Evolutionary conservation across 148 eudicot genomes (phyloP).

Genomic region (Spergularia bocconei): DNA sequence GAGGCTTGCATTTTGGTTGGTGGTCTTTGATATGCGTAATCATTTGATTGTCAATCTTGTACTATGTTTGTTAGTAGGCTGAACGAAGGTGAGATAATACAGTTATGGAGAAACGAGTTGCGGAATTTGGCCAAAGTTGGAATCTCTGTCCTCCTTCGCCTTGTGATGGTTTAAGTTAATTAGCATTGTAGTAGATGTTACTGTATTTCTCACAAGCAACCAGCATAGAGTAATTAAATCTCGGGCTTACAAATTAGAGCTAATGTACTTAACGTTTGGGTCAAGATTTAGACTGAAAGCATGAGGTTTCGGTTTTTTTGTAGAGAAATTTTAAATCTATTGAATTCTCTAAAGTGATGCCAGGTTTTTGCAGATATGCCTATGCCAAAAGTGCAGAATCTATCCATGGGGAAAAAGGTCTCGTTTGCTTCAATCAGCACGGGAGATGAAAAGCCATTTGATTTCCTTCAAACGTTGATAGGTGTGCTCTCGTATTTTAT

Average conservation of each 20-base stretch:
- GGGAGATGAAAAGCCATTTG: constrained; percentile 74
- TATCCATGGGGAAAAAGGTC: constrained; percentile 33
- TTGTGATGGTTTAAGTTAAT: too few species aligned
- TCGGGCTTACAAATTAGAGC: too few species aligned
- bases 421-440: constrained; percentile 67
- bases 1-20: too few species aligned
- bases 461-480: constrained; percentile 59
- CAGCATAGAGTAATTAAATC: not conserved
- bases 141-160: too few species aligned
- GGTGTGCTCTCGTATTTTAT: constrained; percentile 41
- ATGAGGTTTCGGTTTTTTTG: not conserved
- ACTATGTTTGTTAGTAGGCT: too few species aligned
- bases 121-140: too few species aligned
- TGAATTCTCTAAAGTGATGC: constrained; percentile 18
- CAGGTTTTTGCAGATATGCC: constrained; percentile 56
- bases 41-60: too few species aligned
- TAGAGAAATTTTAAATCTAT: not conserved
- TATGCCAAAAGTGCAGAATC: constrained; percentile 37
- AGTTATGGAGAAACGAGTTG: too few species aligned
- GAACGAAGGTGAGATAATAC: too few species aligned
- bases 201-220: too few species aligned
- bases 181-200: too few species aligned
- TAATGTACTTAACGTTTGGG: not conserved
- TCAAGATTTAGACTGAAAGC: not conserved
- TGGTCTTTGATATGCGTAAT: too few species aligned